A percentile compares a stretch with the other conserved stretches of the same genome.
phyloP scores from a whole-genome alignment of 345 rosid genomes.

The Salix udensis region DNA sequence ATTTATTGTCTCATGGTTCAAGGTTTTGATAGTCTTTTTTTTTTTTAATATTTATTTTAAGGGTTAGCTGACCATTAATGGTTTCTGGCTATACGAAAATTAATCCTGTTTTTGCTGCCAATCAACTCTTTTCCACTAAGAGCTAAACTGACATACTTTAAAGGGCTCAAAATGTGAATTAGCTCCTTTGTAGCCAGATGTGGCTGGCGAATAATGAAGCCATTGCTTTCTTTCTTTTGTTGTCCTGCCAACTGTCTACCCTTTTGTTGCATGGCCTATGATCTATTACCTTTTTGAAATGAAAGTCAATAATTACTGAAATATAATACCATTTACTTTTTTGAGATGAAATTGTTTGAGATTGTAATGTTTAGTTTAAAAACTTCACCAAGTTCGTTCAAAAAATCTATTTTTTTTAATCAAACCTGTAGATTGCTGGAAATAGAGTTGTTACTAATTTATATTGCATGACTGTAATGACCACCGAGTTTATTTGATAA shows the following conservation, averaged over 20 bases:
- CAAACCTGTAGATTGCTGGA: background rate
- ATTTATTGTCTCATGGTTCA: background rate
- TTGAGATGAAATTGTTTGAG: background rate
- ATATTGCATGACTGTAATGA: conserved; percentile 11
- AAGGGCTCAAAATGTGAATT: background rate
- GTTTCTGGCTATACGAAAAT: background rate
- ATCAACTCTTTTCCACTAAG: background rate
- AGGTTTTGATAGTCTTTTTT: background rate
- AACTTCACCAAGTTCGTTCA: background rate
- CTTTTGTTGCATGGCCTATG: background rate
- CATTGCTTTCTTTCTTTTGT: too few relatives aligned
- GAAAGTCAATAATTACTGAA: background rate
- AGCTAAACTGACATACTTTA: too few relatives aligned
- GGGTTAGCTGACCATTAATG: background rate
- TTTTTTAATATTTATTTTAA: background rate
- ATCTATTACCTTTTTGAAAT: background rate
- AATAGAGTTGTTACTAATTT: background rate
- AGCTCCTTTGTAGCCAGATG: background rate
- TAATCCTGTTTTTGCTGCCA: background rate
- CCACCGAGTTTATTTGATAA: conserved; percentile 1
- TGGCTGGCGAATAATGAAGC: background rate
- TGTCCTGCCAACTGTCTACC: background rate
- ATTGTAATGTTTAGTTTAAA: background rate
- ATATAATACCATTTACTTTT: background rate
- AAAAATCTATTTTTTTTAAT: background rate